Evolutionary conservation across 495 filamentous ascomycete species (phyloP), one percentile per base, ranked within the genome.

Genomic region (Penicillium lividum): DNA sequence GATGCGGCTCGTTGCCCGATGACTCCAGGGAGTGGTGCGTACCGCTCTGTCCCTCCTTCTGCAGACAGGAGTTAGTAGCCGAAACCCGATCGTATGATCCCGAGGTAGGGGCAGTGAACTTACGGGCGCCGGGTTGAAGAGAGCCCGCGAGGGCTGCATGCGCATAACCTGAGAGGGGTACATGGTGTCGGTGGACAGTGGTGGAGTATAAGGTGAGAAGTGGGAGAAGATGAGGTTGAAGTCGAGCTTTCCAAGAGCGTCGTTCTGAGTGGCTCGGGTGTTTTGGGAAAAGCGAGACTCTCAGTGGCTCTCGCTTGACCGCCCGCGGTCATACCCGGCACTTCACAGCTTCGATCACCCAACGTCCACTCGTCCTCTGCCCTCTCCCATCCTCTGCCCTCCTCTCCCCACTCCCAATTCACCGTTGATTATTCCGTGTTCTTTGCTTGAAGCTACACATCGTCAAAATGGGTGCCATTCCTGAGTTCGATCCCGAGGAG

Each of bases 11-110:
- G 58, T 67, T 64, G 46, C 27, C 30, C 46, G 45, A 61, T 54
- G 38, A 18, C 42, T 50, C 46, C n/a, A 33, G 47, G 60, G 53
- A 56, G 13, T 10, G 36, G 8, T 42, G 48, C 86, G 58, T 92
- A 94, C 90, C 90, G 75, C 82, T 83, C 67, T 93, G 90, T 74
- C 86, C 84, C 79, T 93, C 89, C 74, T 91, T 91, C 90, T 94
- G 65, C 63, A 77, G 57, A 65, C 46, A 53, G 62, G 58, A 63
- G 67, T 75, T 67, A 73, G 76, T 76, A 59, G 66, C 67, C 61
- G 58, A 38, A 65, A 66, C 47, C 63, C 46, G 51, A 64, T 65
- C 64, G 46, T 67, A 62, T 63, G 64, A 67, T 63, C 61, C 51
- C 48, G 42, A 45, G 51, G 54, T 53, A 44, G 55, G 68, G 49